phyloP scores from a whole-genome alignment of 1,139 yeast genomes.

The Debaryomyces psychrophilus region DNA sequence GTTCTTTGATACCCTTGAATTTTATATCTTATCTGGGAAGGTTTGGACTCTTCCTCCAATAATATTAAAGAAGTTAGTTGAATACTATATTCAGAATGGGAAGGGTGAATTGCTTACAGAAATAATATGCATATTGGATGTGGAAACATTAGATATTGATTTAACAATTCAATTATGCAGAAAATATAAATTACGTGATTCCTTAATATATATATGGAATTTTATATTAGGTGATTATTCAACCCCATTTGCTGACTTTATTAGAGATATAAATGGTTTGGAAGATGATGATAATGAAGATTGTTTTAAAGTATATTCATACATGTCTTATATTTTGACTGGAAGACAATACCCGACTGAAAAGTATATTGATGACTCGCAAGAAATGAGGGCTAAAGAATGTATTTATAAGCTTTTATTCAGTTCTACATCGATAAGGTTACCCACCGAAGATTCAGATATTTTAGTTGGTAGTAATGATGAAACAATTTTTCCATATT shows the following conservation, averaged over 20 bases:
- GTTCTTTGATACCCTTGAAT: slow-evolving; percentile 56
- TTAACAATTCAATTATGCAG: slow-evolving; percentile 63
- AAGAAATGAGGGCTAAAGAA: slow-evolving; percentile 41
- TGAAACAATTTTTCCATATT: slow-evolving; percentile 61
- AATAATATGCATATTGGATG: slow-evolving; percentile 66
- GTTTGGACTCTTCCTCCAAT: slow-evolving; percentile 60
- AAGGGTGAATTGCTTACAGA: slow-evolving; percentile 60
- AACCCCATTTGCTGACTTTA: slow-evolving; percentile 65
- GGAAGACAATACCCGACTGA: slow-evolving; percentile 83
- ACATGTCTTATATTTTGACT: slow-evolving; percentile 68
- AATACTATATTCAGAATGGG: slow-evolving; percentile 42
- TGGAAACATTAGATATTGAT: slow-evolving; percentile 72
- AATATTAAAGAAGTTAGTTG: slow-evolving; percentile 62
- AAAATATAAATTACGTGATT: slow-evolving; percentile 56
- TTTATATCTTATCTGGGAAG: slow-evolving; percentile 50
- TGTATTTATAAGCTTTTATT: slow-evolving; percentile 59
- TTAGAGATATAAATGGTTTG: slow-evolving; percentile 36
- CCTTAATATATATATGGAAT: slow-evolving; percentile 70
- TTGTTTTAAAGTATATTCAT: slow-evolving; percentile 52
- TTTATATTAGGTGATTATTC: slow-evolving; percentile 63
- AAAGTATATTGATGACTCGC: slow-evolving; percentile 35
- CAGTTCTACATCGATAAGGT: slow-evolving; percentile 17
- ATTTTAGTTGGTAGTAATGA: slow-evolving; percentile 18
- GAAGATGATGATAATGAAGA: slow-evolving; percentile 20
- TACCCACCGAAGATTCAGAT: slow-evolving; percentile 15